Evolutionary conservation across 768 basidiomycete species (phyloP).

Genomic region (Dacryopinax spathularia): DNA sequence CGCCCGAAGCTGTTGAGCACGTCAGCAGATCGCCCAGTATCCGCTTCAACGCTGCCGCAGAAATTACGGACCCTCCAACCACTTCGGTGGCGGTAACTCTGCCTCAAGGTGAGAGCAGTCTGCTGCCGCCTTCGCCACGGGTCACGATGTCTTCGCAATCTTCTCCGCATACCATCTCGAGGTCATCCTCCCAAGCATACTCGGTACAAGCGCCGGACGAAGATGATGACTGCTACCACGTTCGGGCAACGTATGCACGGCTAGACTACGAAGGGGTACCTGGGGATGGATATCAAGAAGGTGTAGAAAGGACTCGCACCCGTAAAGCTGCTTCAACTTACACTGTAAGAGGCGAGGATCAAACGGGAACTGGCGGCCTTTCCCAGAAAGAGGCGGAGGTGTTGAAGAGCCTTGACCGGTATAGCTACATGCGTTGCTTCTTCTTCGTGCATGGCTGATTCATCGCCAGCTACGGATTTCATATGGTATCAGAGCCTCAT

Average conservation of each 20-base stretch:
- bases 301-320: constrained; percentile 82
- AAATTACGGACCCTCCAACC: not conserved
- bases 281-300: constrained; percentile 89
- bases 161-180: not conserved
- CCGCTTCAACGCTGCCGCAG: not conserved
- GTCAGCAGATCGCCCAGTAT: not conserved
- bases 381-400: constrained; percentile 58
- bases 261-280: constrained; percentile 82
- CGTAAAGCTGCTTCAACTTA: constrained; percentile 30
- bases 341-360: constrained; percentile 29
- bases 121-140: not conserved
- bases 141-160: not conserved
- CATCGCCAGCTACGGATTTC: constrained; percentile 73
- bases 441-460: not conserved
- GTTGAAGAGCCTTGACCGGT: constrained; percentile 76
- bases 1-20: not conserved
- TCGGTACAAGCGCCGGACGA: constrained; percentile 30
- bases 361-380: constrained; percentile 41
- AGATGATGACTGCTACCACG: constrained; percentile 68
- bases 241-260: constrained; percentile 75
- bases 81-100: not conserved
- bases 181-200: not conserved
- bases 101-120: not conserved
- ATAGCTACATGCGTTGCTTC: constrained; percentile 21
- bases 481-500: constrained; percentile 40